These are phyloP conservation scores for Aureobasidium zeae DNA, from an alignment of 2,329 filamentous ascomycete species.

Conservation along the genomic window DNA sequence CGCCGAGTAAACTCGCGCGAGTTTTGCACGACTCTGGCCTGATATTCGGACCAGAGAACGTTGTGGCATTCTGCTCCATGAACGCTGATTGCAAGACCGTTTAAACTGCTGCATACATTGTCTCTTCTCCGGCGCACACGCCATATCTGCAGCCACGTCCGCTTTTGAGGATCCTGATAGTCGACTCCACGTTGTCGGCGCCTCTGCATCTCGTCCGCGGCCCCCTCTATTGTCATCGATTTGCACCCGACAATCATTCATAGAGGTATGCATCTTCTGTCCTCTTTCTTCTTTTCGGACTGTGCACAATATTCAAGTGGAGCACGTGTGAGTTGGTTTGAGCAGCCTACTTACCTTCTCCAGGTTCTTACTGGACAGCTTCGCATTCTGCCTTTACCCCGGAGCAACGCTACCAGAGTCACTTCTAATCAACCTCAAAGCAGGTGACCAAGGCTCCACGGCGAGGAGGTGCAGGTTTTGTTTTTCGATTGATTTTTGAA, in stretches of 20 bases:
- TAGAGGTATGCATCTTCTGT: conserved; percentile 12
- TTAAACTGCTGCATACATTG: conserved; percentile 9
- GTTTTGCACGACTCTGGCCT: too few relatives aligned
- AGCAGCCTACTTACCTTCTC: conserved; percentile 9
- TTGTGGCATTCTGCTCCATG: conserved; percentile 10
- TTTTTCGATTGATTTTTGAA: not conserved
- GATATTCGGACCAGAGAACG: too few relatives aligned
- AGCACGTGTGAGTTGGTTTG: conserved; percentile 11
- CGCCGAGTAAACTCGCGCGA: not conserved
- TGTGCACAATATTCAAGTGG: not conserved
- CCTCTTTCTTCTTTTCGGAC: not conserved
- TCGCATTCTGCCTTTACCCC: conserved; percentile 9
- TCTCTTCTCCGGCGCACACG: conserved; percentile 42
- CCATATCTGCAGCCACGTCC: conserved; percentile 65
- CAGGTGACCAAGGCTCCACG: conserved; percentile 11
- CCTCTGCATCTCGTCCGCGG: conserved; percentile 9
- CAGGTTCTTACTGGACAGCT: conserved; percentile 14
- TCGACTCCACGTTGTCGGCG: conserved; percentile 11
- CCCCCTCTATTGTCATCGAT: conserved; percentile 2
- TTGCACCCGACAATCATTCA: not conserved
- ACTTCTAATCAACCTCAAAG: conserved; percentile 7
- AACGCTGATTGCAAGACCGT: conserved; percentile 13
- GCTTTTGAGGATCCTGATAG: conserved; percentile 54
- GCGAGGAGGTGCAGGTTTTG: conserved; percentile 6
- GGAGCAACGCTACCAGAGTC: conserved; percentile 11